A percentile compares a stretch with the other conserved stretches of the same genome.
Evolutionary conservation across 768 basidiomycete species (phyloP).

Genomic region (Hortiboletus campestris): DNA sequence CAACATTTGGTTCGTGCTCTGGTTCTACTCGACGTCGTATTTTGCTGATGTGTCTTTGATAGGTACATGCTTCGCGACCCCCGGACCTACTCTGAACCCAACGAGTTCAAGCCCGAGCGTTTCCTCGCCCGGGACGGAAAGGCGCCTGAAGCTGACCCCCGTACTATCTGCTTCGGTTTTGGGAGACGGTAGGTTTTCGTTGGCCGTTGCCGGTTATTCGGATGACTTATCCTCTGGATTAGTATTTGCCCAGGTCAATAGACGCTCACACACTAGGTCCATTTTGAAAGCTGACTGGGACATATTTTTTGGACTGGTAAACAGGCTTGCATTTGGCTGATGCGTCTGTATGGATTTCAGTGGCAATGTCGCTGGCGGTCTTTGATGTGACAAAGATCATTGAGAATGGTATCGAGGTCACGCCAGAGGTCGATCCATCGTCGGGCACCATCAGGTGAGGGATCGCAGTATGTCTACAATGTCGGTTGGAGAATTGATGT

Average conservation of each 20-base stretch:
- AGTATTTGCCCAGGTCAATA: conserved; percentile 31
- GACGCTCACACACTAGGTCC: not conserved
- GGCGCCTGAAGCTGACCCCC: conserved; percentile 53
- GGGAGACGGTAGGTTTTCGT: conserved; percentile 50
- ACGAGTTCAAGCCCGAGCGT: conserved; percentile 58
- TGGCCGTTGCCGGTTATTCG: not conserved
- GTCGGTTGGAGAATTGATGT: not conserved
- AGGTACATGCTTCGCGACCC: conserved; percentile 36
- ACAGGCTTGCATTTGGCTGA: conserved; percentile 54
- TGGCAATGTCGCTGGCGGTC: conserved; percentile 44
- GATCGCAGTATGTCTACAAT: not conserved
- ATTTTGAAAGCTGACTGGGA: conserved; percentile 20
- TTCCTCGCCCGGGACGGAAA: conserved; percentile 42
- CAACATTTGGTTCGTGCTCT: conserved; percentile 18
- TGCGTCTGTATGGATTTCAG: conserved; percentile 44
- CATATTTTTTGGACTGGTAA: not conserved
- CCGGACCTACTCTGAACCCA: conserved; percentile 48
- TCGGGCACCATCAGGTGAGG: conserved; percentile 62
- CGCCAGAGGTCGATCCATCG: conserved; percentile 55
- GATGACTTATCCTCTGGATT: conserved; percentile 1
- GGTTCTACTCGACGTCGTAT: conserved; percentile 1
- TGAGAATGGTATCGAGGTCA: conserved; percentile 46
- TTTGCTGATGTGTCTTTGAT: not conserved
- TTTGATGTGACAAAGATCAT: conserved; percentile 47
- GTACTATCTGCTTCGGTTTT: conserved; percentile 65